These are phyloP conservation scores for Agaricus subrufescens DNA, from an alignment of 768 basidiomycete genomes.

Conservation along the genomic window DNA sequence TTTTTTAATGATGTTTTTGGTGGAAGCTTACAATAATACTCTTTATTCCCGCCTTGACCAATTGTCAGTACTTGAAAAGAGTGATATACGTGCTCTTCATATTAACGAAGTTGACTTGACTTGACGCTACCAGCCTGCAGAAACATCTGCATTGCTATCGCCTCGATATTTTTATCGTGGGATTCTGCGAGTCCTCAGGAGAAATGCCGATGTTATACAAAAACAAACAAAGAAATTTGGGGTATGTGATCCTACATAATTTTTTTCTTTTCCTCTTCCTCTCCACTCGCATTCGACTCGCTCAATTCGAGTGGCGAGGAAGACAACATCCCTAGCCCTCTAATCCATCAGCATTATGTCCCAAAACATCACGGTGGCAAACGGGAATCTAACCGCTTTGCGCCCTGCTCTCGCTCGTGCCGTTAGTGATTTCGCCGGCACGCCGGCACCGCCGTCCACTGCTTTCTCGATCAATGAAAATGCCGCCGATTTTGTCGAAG, in stretches of 20 bases:
- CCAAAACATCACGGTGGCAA: slow-evolving; percentile 13
- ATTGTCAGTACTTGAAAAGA: too few species aligned
- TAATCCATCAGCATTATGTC: slow-evolving; percentile 6
- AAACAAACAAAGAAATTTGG: slow-evolving; percentile 31
- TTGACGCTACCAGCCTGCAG: too few species aligned
- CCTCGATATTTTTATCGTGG: too few species aligned
- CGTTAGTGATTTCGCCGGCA: slow-evolving; percentile 28
- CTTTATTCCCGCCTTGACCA: background rate
- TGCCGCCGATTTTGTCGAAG: slow-evolving; percentile 37
- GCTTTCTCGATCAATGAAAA: slow-evolving; percentile 25
- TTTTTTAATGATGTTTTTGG: slow-evolving; percentile 12
- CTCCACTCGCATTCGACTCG: slow-evolving; percentile 35
- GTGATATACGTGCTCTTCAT: too few species aligned
- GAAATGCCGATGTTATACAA: slow-evolving; percentile 11
- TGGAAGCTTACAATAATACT: slow-evolving; percentile 10
- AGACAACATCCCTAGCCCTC: slow-evolving; percentile 20
- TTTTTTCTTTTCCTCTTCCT: slow-evolving; percentile 48
- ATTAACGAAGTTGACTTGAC: too few species aligned
- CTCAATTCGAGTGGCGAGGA: slow-evolving; percentile 45
- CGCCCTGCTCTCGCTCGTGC: slow-evolving; percentile 44
- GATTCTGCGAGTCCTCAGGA: background rate
- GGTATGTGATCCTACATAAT: slow-evolving; percentile 28
- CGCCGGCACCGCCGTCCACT: slow-evolving; percentile 33
- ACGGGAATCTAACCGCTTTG: slow-evolving; percentile 19
- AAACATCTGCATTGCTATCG: too few species aligned